A percentile compares a stretch with the other conserved stretches of the same genome.
Evolutionary conservation across 768 basidiomycete genomes (phyloP).

Genomic region (Tephrocybe rancida): DNA sequence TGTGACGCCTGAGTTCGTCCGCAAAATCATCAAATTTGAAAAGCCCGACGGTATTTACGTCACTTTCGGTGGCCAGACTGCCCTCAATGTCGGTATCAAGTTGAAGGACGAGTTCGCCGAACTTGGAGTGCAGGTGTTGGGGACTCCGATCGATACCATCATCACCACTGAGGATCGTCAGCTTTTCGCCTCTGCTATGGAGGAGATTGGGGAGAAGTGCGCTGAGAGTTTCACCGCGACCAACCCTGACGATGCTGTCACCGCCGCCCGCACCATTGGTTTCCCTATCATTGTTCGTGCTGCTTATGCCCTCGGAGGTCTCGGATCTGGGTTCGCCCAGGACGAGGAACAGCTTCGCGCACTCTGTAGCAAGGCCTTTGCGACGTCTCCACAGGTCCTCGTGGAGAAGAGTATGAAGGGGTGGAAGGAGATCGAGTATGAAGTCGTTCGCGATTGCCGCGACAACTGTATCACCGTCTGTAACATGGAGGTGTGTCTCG

Average conservation of each 20-base stretch:
- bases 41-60: conserved; percentile 99
- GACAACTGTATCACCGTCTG: conserved; percentile 99
- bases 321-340: conserved; percentile 97
- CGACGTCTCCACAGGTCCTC: conserved; percentile 97
- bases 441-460: conserved; percentile 95
- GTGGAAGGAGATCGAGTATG: conserved; percentile 99
- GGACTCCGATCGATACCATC: conserved; percentile 96
- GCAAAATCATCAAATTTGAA: conserved; percentile 98
- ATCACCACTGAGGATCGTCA: conserved; percentile 97
- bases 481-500: conserved; percentile 94
- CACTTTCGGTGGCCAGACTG: conserved; percentile 98
- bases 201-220: conserved; percentile 92
- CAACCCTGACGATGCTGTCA: conserved; percentile 80
- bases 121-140: conserved; percentile 91
- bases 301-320: conserved; percentile 93
- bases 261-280: conserved; percentile 83
- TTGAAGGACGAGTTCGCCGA: conserved; percentile 94
- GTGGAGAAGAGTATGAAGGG: conserved; percentile 99
- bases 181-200: conserved; percentile 93
- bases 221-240: conserved; percentile 89
- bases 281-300: conserved; percentile 97
- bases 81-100: conserved; percentile 94
- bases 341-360: conserved; percentile 87
- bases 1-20: conserved; percentile 96
- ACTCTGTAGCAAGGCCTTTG: conserved; percentile 93